Base-by-base conservation (phyloP, 2,329 filamentous ascomycete species). In the Biscogniauxia mediterranea region DNA sequence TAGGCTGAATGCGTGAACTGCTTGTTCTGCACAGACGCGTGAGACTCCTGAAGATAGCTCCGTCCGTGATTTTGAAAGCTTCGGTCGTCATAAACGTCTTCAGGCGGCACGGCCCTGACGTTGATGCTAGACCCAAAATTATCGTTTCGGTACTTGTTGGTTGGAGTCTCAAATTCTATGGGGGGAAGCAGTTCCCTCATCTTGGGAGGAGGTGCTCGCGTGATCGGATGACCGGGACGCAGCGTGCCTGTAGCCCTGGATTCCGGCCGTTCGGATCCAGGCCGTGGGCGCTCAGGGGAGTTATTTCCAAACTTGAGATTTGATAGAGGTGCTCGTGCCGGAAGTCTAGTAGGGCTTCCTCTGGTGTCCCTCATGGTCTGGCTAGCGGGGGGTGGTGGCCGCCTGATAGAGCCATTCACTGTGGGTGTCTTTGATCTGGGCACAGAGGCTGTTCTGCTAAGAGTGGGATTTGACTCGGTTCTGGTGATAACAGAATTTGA, bases 21-120 rank as follows among this genome's bases (percentile, higher is more conserved):
- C 20, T 75, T 76, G 59, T 74, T 76, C 54, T 78, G 78, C 58
- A 81, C 75, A 1, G 80, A 81, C 1, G 76, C 74, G 53, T 75
- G 71, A 15, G 71, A 67, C 26, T 70, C 60, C 26, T 73, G 66
- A 21, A 75, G 66, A 3, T 78, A 78, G 2, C 79, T 76, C 23
- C 67, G 68, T n/a, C 61, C 59, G 52, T 73, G 68, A 55, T 62
- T 78, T 73, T 62, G 77, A 72, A 62, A 78, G 64, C 79, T 78
- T 51, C 77, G 71, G 70, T 94, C 92, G 69, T 94, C 89, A 70
- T 96, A 97, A 0, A 92, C 89, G 69, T 97, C 94, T 70, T 97
- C 94, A 0, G 91, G 91, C 64, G 86, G 83, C 4, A 88, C 80
- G 7, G 83, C 81, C 20, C 86, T 81, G 50, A 88, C 82, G 72